Percentiles rank a stretch among this genome's conserved stretches.
Evolutionary conservation across 495 filamentous ascomycete species (phyloP).

Genomic region (Bathelium albidoporum): DNA sequence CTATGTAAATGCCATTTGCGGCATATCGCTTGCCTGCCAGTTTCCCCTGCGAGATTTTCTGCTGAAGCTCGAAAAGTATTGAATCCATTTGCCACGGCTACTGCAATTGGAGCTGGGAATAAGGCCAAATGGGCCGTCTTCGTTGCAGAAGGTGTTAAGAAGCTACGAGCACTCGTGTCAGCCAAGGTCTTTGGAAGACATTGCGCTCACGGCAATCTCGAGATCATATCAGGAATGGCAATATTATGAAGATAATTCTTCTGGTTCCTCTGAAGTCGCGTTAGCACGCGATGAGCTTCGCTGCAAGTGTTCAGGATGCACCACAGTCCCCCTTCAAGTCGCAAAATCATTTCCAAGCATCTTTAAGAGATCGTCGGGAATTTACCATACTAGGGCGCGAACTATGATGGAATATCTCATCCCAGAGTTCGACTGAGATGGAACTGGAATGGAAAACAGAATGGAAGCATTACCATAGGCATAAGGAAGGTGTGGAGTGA

Average conservation of each 20-base stretch:
- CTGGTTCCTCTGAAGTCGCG: neutral
- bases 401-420: too few relatives aligned
- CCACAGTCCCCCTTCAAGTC: too few relatives aligned
- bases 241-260: neutral
- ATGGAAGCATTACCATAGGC: too few relatives aligned
- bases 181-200: constrained; percentile 19
- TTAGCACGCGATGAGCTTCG: neutral
- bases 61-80: constrained; percentile 22
- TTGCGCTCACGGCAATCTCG: neutral
- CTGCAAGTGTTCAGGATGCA: neutral
- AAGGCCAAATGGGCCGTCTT: constrained; percentile 26
- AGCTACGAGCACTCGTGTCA: constrained; percentile 21
- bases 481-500: too few relatives aligned
- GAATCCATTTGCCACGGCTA: neutral
- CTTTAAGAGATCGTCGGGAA: too few relatives aligned
- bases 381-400: too few relatives aligned
- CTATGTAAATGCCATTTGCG: constrained; percentile 28
- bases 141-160: constrained; percentile 24
- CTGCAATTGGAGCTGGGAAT: constrained; percentile 7
- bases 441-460: too few relatives aligned
- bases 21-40: constrained; percentile 24
- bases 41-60: constrained; percentile 24
- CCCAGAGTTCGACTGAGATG: too few relatives aligned
- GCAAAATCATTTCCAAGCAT: too few relatives aligned
- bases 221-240: neutral